These are phyloP conservation scores for Elongisporangium anandrum DNA, from an alignment of 352 stramenopile species.

Conservation along the genomic window DNA sequence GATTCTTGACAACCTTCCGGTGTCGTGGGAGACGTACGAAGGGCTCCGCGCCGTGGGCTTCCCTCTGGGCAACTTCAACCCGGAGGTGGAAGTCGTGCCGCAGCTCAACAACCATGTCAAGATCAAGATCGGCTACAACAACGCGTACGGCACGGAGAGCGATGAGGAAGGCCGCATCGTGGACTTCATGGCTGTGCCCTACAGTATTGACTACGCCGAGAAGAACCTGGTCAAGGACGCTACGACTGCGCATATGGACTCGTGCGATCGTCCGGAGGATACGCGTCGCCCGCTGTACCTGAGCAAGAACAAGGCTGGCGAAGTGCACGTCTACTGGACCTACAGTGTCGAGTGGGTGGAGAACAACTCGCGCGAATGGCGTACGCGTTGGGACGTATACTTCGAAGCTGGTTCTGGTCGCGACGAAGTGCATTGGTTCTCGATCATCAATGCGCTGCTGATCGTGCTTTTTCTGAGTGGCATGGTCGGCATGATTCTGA, in stretches of 20 bases:
- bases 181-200: slow-evolving; percentile 97
- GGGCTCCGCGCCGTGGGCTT: slow-evolving; percentile 78
- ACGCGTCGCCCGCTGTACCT: slow-evolving; percentile 69
- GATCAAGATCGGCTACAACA: slow-evolving; percentile 98
- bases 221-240: slow-evolving; percentile 52
- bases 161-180: slow-evolving; percentile 95
- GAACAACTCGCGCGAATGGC: slow-evolving; percentile 95
- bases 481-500: slow-evolving; percentile 99
- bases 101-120: slow-evolving; percentile 99
- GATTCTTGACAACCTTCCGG: slow-evolving; percentile 99
- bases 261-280: slow-evolving; percentile 70
- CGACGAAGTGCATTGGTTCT: slow-evolving; percentile 99
- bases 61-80: slow-evolving; percentile 87
- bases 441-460: slow-evolving; percentile 98
- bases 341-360: slow-evolving; percentile 98
- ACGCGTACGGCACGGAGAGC: slow-evolving; percentile 60
- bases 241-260: slow-evolving; percentile 53
- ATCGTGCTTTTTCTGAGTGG: slow-evolving; percentile 99
- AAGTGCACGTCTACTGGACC: slow-evolving; percentile 90
- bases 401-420: slow-evolving; percentile 88
- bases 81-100: slow-evolving; percentile 88
- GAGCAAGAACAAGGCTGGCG: slow-evolving; percentile 78
- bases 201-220: slow-evolving; percentile 94
- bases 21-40: slow-evolving; percentile 68
- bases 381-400: slow-evolving; percentile 99